These are phyloP conservation scores for Ceratonia siliqua DNA, from an alignment of 306 rosid species.

Conservation along the genomic window DNA sequence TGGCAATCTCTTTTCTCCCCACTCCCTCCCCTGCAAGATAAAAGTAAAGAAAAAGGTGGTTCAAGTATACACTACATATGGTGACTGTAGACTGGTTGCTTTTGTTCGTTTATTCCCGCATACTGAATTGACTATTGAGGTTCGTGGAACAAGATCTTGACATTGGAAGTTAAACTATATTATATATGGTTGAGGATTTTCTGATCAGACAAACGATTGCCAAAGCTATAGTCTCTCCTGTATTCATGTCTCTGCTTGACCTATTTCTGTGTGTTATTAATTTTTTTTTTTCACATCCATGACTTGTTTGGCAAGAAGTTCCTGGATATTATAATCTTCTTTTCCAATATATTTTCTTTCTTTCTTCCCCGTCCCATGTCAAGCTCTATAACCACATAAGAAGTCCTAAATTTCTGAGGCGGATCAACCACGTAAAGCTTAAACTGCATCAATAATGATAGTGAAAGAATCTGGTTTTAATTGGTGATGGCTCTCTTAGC, in stretches of 20 bases:
- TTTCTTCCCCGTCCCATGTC: too few species aligned
- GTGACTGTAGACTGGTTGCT: neutral
- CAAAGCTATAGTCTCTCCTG: neutral
- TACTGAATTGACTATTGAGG: neutral
- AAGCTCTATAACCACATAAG: neutral
- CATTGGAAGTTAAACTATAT: too few species aligned
- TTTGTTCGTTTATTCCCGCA: neutral
- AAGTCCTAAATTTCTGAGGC: neutral
- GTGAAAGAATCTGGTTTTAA: conserved; percentile 13
- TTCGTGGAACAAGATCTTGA: too few species aligned
- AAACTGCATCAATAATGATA: neutral
- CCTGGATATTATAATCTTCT: neutral
- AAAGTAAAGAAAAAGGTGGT: neutral
- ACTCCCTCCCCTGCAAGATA: neutral
- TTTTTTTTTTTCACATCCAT: neutral
- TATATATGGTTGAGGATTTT: neutral
- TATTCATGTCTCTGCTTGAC: conserved; percentile 20
- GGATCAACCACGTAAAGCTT: neutral
- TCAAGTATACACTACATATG: neutral
- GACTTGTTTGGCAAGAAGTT: neutral
- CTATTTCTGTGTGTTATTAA: neutral
- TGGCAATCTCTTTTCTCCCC: conserved; percentile 17
- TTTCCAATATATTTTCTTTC: neutral
- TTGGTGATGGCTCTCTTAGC: neutral
- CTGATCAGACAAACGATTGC: neutral